Evolutionary conservation across 1,139 yeast genomes (phyloP).

Genomic region (Saccharomycopsis crataegensis): DNA sequence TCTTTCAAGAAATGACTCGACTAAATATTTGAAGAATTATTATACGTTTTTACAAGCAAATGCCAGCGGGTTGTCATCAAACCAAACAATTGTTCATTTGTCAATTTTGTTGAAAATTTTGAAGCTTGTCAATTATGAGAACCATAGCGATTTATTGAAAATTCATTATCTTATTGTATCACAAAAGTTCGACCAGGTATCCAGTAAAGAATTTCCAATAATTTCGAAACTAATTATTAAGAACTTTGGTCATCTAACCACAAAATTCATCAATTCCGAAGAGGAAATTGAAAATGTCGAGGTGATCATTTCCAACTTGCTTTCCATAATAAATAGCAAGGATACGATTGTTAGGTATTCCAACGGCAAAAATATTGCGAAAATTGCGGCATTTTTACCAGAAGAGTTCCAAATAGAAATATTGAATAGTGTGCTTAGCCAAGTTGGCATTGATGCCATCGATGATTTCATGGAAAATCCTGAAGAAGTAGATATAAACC

Average conservation of each 20-base stretch:
- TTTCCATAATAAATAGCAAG: constrained; percentile 28
- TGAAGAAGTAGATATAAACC: not conserved
- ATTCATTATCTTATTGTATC: constrained; percentile 6
- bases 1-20: constrained; percentile 32
- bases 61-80: constrained; percentile 22
- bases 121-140: constrained; percentile 4
- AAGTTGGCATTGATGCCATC: constrained; percentile 24
- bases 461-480: not conserved
- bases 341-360: constrained; percentile 38
- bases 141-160: not conserved
- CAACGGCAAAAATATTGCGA: constrained; percentile 39
- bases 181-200: constrained; percentile 17
- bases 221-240: constrained; percentile 22
- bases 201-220: not conserved
- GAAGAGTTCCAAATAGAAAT: constrained; percentile 30
- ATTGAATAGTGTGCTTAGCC: constrained; percentile 26
- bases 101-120: constrained; percentile 13
- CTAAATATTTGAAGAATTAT: constrained; percentile 20
- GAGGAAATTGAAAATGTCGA: constrained; percentile 32
- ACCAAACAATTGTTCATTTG: constrained; percentile 15
- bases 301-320: constrained; percentile 32
- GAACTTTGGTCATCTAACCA: constrained; percentile 21
- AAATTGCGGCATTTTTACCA: constrained; percentile 29
- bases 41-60: constrained; percentile 20
- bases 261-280: constrained; percentile 19